These are phyloP conservation scores for Cordyceps cicadae DNA, from an alignment of 2,329 filamentous ascomycete species.

Conservation along the genomic window DNA sequence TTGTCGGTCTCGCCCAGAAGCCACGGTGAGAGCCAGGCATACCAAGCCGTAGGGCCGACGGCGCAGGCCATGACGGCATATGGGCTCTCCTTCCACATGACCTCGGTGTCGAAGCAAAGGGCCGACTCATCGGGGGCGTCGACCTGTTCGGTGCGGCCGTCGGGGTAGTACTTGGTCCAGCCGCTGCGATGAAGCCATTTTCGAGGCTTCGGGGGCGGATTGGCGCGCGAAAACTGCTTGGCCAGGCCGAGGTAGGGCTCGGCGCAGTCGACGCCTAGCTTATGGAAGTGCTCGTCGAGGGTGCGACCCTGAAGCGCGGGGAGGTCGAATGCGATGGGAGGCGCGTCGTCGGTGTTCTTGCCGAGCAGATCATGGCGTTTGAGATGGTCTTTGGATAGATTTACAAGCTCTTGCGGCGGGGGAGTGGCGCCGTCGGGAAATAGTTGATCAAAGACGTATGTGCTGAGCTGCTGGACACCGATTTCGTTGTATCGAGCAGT, in stretches of 20 bases:
- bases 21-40: slow-evolving; percentile 96
- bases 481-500: slow-evolving; percentile 80
- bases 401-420: slow-evolving; percentile 63
- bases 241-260: slow-evolving; percentile 74
- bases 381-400: slow-evolving; percentile 75
- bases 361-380: slow-evolving; percentile 77
- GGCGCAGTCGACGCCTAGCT: slow-evolving; percentile 74
- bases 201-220: slow-evolving; percentile 51
- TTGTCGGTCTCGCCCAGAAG: slow-evolving; percentile 72
- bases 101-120: slow-evolving; percentile 91
- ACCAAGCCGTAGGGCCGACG: slow-evolving; percentile 83
- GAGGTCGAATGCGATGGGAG: slow-evolving; percentile 78
- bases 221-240: slow-evolving; percentile 60
- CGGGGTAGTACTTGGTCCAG: slow-evolving; percentile 84
- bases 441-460: slow-evolving; percentile 72
- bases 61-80: slow-evolving; percentile 98
- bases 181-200: slow-evolving; percentile 75
- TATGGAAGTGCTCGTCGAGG: slow-evolving; percentile 90
- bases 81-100: slow-evolving; percentile 86
- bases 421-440: slow-evolving; percentile 54
- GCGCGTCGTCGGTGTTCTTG: slow-evolving; percentile 72
- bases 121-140: slow-evolving; percentile 71
- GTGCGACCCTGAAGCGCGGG: slow-evolving; percentile 70
- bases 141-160: slow-evolving; percentile 63
- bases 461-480: slow-evolving; percentile 86